Evolutionary conservation across 306 rosid species (phyloP), one percentile per base, ranked within the genome.

Genomic region (Aeschynomene evenia): DNA sequence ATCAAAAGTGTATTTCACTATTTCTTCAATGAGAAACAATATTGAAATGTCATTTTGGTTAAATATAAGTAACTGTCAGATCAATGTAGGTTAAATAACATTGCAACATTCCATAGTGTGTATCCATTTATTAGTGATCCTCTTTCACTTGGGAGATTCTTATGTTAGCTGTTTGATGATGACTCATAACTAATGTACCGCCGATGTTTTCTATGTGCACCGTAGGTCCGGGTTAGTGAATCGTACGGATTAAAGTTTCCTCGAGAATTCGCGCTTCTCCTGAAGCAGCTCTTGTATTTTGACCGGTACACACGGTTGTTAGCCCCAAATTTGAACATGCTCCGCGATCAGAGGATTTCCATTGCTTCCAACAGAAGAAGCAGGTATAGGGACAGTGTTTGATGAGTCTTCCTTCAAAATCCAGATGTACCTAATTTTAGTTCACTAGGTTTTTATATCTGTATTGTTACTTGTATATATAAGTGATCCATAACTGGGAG

Each of bases 271-370:
- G 97, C 97, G 2, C 92, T 90, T 49, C 97, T 94, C 19, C 53
- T 94, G 92, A 94, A 94, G 89, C 99, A 94, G 79, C 93, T 94
- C 63, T 73, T 90, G 86, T 94, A 90, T 73, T 94, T 94, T 71
- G 99, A 90, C 29, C 92, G 97, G 13, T 94, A 94, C 82, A 87
- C 97, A 2, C 89, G 99, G 48, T 72, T 94, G 82, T 59, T 94
- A 80, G 99, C 99, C 53, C 97, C 97, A 20, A 80, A 91, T 66
- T 54, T 94, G 85, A 88, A 94, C 78, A 88, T 94, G 99, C 99
- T 94, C 70, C 95, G 63, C 72, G 99, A 94, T 79, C 96, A 90
- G 77, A 91, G 99, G 87, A 80, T 94, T 77, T 66, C 85, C 58
- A 94, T 88, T 57, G 88, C 64, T 71, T 91, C 99, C 40, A 85